phyloP scores from a whole-genome alignment of 495 filamentous ascomycete genomes.

The Aspergillus panamensis region DNA sequence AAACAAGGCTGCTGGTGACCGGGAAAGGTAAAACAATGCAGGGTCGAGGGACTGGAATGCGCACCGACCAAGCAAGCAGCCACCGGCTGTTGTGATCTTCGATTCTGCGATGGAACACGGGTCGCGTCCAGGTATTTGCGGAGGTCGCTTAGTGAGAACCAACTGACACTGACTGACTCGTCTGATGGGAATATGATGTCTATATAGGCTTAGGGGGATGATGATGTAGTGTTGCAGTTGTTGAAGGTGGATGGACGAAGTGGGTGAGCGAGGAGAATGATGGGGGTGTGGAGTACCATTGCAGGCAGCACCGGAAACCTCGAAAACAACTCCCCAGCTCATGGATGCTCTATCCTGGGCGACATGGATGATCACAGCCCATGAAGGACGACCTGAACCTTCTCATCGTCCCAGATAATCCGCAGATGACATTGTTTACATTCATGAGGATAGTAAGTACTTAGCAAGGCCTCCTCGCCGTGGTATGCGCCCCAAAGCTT shows the following conservation, averaged over 20 bases:
- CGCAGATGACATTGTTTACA: constrained; percentile 3
- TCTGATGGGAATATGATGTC: constrained; percentile 6
- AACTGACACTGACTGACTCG: constrained; percentile 7
- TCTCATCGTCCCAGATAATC: neutral
- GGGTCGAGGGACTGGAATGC: constrained; percentile 23
- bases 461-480: neutral
- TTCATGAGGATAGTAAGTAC: neutral
- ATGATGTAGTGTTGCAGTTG: constrained; percentile 1
- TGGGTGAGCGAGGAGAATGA: neutral
- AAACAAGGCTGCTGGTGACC: constrained; percentile 12
- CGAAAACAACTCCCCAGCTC: constrained; percentile 8
- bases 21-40: constrained; percentile 21
- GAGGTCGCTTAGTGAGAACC: constrained; percentile 11
- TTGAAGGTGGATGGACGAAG: constrained; percentile 2
- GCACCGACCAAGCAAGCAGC: neutral
- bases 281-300: neutral
- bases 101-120: constrained; percentile 1
- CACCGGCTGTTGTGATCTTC: neutral
- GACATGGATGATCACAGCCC: neutral
- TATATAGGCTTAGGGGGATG: neutral
- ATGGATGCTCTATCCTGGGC: neutral
- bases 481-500: constrained; percentile 14
- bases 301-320: constrained; percentile 4
- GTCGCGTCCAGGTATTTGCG: constrained; percentile 6
- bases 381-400: neutral